A percentile compares a stretch with the other conserved stretches of the same genome.
phyloP scores from a whole-genome alignment of 805 yeast genomes.

The Pichia scutulata region DNA sequence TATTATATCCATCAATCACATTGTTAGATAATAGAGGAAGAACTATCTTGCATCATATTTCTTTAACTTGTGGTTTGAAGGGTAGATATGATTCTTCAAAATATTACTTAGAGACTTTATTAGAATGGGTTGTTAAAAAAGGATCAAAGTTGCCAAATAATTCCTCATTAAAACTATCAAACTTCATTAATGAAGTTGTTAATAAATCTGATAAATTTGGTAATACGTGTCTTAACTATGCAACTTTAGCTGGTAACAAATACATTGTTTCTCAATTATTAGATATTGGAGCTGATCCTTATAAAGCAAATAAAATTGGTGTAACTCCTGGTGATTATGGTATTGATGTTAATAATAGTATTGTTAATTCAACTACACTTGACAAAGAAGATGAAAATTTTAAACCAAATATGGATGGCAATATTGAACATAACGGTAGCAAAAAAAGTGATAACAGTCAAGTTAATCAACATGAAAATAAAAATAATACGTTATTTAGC shows the following conservation, averaged over 20 bases:
- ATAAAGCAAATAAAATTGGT: constrained; percentile 76
- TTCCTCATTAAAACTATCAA: constrained; percentile 41
- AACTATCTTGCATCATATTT: constrained; percentile 81
- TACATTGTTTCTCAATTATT: constrained; percentile 73
- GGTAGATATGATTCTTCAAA: constrained; percentile 67
- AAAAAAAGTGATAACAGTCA: not conserved
- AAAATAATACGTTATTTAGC: not conserved
- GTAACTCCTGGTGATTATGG: constrained; percentile 85
- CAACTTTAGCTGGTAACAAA: constrained; percentile 80
- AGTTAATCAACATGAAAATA: not conserved
- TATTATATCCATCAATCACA: constrained; percentile 67
- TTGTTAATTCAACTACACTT: not conserved
- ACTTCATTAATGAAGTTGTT: constrained; percentile 61
- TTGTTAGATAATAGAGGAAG: constrained; percentile 63
- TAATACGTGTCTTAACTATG: constrained; percentile 89
- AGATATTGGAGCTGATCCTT: constrained; percentile 82
- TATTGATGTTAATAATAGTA: constrained; percentile 33
- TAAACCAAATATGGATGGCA: not conserved
- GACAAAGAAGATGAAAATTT: not conserved
- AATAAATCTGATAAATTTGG: constrained; percentile 92
- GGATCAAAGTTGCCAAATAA: constrained; percentile 37
- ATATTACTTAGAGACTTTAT: constrained; percentile 61
- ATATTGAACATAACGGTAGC: not conserved
- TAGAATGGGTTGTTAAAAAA: constrained; percentile 69
- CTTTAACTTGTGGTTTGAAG: constrained; percentile 68